Base-by-base conservation (phyloP, 2,329 filamentous ascomycete genomes). In the Claviceps monticola region DNA sequence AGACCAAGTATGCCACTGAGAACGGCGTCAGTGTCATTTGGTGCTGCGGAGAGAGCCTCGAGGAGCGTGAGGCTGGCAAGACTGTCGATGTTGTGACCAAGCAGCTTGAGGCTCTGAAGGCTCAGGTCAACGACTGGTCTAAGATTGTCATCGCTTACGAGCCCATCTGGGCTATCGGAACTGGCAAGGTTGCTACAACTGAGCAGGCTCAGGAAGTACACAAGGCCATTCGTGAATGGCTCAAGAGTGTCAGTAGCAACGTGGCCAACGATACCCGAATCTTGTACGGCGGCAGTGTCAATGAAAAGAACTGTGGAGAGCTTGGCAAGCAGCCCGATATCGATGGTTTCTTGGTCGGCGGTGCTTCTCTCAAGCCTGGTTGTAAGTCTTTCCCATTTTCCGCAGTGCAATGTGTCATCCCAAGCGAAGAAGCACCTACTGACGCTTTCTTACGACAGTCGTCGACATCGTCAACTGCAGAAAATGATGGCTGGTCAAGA, bases 111-210 rank as follows among this genome's bases (percentile, higher is more conserved):
- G 89, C 89, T 58, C 87, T 91, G 58, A 83, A 89, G 68, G 71
- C 74, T 62, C 76, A 85, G 75, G 74, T 88, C 66, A 74, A 80
- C 62, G 87, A 95, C 74, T 98, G 93, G 93, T 80, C 76, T 65
- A 93, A 93, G 76, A 80, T 98, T 58, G 93, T 98, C 68, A 80
- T 98, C 64, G 93, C 93, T 65, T 98, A 98, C 73, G 93, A 98
- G 80, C 93, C 93, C 65, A 94, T 98, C 77, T 98, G 93, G 91
- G 89, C 82, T 68, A 86, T 83, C 61, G 91, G 91, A 61, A 97
- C 93, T 59, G 93, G 93, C 71, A 94, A 93, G 76, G 88, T 94
- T 59, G 88, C 88, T 61, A 86, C 83, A 57, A 89, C 83, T 55
- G 78, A 88, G 73, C 89, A 95, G 78, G 89, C 89, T 53, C 89